These are phyloP conservation scores for Leishmania major DNA, from an alignment of 208 protist genomes.

Conservation along the genomic window DNA sequence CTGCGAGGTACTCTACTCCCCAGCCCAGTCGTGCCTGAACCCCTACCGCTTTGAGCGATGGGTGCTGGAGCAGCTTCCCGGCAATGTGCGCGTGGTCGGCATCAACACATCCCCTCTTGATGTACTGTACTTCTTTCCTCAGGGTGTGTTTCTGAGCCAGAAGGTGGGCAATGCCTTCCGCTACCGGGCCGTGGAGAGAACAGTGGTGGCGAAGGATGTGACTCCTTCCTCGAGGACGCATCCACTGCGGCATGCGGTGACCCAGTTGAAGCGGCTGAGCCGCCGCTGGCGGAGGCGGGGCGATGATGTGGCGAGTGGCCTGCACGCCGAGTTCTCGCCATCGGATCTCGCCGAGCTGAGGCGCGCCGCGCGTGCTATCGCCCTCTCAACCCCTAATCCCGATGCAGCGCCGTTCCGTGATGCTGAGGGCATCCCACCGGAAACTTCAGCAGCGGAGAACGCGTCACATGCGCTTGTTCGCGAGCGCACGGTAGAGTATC, in stretches of 20 bases:
- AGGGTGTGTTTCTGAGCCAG: constrained; percentile 58
- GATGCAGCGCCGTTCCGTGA: no score
- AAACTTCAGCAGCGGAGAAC: neutral
- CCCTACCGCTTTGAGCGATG: constrained; percentile 47
- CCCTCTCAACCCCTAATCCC: neutral
- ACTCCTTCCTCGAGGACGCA: constrained; percentile 21
- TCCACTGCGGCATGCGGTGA: constrained; percentile 28
- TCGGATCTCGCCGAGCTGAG: neutral
- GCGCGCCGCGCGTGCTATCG: neutral
- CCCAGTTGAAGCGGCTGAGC: constrained; percentile 3
- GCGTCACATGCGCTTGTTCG: constrained; percentile 34
- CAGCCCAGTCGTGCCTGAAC: constrained; percentile 43
- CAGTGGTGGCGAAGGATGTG: constrained; percentile 38
- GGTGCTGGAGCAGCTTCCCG: constrained; percentile 56
- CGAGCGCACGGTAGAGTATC: constrained; percentile 73
- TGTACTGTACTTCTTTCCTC: constrained; percentile 74
- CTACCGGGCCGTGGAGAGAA: constrained; percentile 62
- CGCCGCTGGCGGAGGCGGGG: neutral
- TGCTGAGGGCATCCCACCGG: neutral
- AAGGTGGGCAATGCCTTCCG: constrained; percentile 77
- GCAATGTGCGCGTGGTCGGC: constrained; percentile 65
- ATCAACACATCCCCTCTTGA: constrained; percentile 64
- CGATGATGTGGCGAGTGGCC: constrained; percentile 16
- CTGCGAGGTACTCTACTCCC: constrained; percentile 37
- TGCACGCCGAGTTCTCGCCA: constrained; percentile 30